phyloP scores from a whole-genome alignment of 768 basidiomycete genomes.

The Amylocystis lapponica region DNA sequence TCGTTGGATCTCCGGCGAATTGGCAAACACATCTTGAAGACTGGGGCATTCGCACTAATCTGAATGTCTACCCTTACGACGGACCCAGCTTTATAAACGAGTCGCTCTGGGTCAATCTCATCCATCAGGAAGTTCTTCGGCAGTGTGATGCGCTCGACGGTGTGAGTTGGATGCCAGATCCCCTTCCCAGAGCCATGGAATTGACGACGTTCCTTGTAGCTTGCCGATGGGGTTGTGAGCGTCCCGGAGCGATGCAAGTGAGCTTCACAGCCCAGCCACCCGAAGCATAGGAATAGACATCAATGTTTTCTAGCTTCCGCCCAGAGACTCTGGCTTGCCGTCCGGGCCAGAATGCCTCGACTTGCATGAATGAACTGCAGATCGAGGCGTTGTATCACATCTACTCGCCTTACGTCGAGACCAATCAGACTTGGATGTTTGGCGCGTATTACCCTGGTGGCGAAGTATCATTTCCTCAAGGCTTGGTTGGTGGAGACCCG shows the following conservation, averaged over 20 bases:
- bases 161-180: slow-evolving; percentile 4
- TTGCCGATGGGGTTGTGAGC: slow-evolving; percentile 24
- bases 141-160: slow-evolving; percentile 31
- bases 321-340: slow-evolving; percentile 24
- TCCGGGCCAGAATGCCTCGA: slow-evolving; percentile 16
- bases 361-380: slow-evolving; percentile 22
- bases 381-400: slow-evolving; percentile 22
- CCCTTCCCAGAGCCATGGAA: background rate
- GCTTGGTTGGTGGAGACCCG: slow-evolving; percentile 12
- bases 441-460: slow-evolving; percentile 25
- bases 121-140: slow-evolving; percentile 24
- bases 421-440: slow-evolving; percentile 19
- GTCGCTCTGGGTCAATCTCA: slow-evolving; percentile 19
- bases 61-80: slow-evolving; percentile 16
- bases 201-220: slow-evolving; percentile 6
- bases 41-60: slow-evolving; percentile 19
- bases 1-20: slow-evolving; percentile 27
- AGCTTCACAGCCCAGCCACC: no score
- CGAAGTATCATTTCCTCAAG: slow-evolving; percentile 14
- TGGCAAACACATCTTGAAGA: slow-evolving; percentile 18
- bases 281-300: no score
- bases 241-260: slow-evolving; percentile 18
- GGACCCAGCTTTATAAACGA: slow-evolving; percentile 21
- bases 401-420: slow-evolving; percentile 22
- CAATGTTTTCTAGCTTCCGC: slow-evolving; percentile 16